Base-by-base conservation (phyloP, 1,284 basidiomycete genomes). In the Cutaneotrichosporon cutaneum region DNA sequence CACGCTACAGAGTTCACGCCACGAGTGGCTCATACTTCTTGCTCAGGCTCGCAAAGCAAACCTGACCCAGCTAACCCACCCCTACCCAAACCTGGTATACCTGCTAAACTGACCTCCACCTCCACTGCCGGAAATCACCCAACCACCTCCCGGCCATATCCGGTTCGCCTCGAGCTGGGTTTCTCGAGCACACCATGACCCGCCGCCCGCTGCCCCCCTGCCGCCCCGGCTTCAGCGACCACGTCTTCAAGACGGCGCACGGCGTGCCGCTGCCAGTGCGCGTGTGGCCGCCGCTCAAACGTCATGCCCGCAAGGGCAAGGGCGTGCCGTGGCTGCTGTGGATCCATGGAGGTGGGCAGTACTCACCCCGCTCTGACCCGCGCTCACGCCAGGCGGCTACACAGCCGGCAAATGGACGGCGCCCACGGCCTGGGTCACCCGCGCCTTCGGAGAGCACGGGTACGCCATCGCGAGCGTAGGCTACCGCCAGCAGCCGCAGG, bases 391-490 rank as follows among this genome's bases (percentile, higher is more conserved):
- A 62, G 60, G 62, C 30, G 59, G 62, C 7, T 64, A 50, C 56
- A 65, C 66, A 3, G 59, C 65, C 16, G 70, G 57, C 24, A 68
- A 67, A 30, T 59, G 56, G 54, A 56, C 53, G 4, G 57, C 61
- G 4, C 60, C 62, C 16, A 69, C 68, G 16, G 54, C 68, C 9
- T 72, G 70, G 71, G 60, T 75, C 3, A 33, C 65, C 33, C 68
- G 61, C 21, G 69, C 65, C 1, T 72, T 75, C 59, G 47, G 27
- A 1, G 47, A 54, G 7, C 30, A 47, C 4, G 67, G 65, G 3
- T 75, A 70, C 55, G 69, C 70, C 45, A 63, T 75, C 54, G 69
- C 72, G 22, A 71, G 69, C 5, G 65, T 69, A 1, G 69, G 64
- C 1, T 74, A 74, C 64, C 64, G 73, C 1, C 66, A 69, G 48